Evolutionary conservation across 2,329 filamentous ascomycete genomes (phyloP).

Genomic region (Alternaria novae-zelandiae): DNA sequence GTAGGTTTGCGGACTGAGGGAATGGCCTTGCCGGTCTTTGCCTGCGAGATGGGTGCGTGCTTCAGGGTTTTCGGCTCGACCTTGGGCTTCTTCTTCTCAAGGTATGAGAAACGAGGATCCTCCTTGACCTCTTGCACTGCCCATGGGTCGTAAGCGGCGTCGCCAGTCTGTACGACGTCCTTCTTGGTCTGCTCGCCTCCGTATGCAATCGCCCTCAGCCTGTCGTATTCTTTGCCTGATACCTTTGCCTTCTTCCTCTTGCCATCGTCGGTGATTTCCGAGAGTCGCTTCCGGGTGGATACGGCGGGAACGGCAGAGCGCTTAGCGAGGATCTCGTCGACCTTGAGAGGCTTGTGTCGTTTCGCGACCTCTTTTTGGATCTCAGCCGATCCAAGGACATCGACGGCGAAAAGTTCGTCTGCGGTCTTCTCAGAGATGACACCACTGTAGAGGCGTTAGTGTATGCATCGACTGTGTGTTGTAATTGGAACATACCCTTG

Average conservation of each 20-base stretch:
- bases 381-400: constrained; percentile 72
- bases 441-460: constrained; percentile 64
- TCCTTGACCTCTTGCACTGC: constrained; percentile 58
- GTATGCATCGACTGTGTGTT: not conserved
- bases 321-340: constrained; percentile 87
- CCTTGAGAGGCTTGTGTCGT: constrained; percentile 78
- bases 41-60: constrained; percentile 78
- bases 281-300: constrained; percentile 75
- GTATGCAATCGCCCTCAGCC: constrained; percentile 76
- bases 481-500: constrained; percentile 68
- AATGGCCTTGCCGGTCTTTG: constrained; percentile 79
- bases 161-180: constrained; percentile 62
- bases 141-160: constrained; percentile 80
- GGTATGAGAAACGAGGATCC: constrained; percentile 66
- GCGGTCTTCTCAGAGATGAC: constrained; percentile 83
- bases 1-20: constrained; percentile 80
- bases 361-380: constrained; percentile 71
- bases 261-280: constrained; percentile 72
- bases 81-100: constrained; percentile 69
- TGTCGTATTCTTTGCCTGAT: constrained; percentile 80
- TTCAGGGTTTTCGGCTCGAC: constrained; percentile 78
- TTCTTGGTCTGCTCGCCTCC: constrained; percentile 67
- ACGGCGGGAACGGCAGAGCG: constrained; percentile 84
- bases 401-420: constrained; percentile 83
- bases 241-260: constrained; percentile 81